A percentile compares a stretch with the other conserved stretches of the same genome.
These are phyloP conservation scores for Ascochyta pisi DNA, from an alignment of 2,329 filamentous ascomycete genomes.

Conservation along the genomic window DNA sequence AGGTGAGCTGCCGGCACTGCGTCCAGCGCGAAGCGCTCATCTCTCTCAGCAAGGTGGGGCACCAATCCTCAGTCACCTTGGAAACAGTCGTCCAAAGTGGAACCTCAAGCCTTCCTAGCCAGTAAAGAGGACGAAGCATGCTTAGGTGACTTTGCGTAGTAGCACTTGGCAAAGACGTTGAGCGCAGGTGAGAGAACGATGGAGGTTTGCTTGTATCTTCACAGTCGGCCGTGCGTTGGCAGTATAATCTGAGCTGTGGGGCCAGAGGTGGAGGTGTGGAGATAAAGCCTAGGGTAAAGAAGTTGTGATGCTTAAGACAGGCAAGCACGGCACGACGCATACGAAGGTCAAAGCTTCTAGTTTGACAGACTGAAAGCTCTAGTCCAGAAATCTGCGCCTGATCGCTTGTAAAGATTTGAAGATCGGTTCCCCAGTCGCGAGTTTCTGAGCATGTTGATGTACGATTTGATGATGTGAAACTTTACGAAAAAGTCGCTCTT, in stretches of 20 bases:
- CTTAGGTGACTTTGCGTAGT: neutral
- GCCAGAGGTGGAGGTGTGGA: no score
- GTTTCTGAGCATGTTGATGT: no score
- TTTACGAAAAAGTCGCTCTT: no score
- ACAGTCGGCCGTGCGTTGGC: neutral
- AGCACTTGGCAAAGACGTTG: neutral
- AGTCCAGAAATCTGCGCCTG: no score
- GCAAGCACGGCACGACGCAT: no score
- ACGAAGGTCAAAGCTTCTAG: no score
- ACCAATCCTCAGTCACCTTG: neutral
- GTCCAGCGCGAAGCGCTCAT: neutral
- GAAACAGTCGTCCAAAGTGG: neutral
- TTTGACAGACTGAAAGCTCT: no score
- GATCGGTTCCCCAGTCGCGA: no score
- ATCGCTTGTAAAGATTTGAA: no score
- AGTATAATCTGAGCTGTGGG: neutral
- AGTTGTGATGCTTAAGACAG: no score
- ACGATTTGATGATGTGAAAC: no score
- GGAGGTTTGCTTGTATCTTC: neutral
- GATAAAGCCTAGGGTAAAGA: no score
- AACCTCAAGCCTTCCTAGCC: neutral
- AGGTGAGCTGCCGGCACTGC: neutral
- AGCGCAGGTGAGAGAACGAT: neutral
- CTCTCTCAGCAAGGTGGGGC: neutral
- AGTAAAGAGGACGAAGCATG: neutral